A percentile compares a stretch with the other conserved stretches of the same genome.
These are phyloP conservation scores for Sanguinoderma infundibulare DNA, from an alignment of 1,284 basidiomycete species.

Conservation along the genomic window DNA sequence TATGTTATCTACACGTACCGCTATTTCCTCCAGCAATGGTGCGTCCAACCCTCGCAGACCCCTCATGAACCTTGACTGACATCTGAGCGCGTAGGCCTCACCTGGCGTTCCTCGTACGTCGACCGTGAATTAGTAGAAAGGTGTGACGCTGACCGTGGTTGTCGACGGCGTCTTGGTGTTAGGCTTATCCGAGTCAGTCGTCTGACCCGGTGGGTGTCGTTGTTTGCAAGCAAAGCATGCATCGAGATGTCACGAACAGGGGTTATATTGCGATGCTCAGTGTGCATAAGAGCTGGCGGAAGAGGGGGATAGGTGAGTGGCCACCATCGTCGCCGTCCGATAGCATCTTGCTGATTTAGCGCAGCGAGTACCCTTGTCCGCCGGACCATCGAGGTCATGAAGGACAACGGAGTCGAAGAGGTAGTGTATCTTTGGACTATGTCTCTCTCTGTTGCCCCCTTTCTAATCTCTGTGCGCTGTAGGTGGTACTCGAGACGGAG, in stretches of 20 bases:
- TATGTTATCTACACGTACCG: slow-evolving; percentile 95
- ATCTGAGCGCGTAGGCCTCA: slow-evolving; percentile 73
- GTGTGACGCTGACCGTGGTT: slow-evolving; percentile 8
- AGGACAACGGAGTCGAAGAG: slow-evolving; percentile 80
- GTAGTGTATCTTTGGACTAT: slow-evolving; percentile 43
- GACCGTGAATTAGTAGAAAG: background rate
- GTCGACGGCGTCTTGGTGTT: background rate
- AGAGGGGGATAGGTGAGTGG: slow-evolving; percentile 89
- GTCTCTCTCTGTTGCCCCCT: background rate
- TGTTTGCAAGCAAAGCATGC: slow-evolving; percentile 93
- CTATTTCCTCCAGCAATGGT: slow-evolving; percentile 96
- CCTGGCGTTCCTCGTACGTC: slow-evolving; percentile 86
- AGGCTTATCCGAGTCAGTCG: slow-evolving; percentile 66
- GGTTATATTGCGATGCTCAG: slow-evolving; percentile 99
- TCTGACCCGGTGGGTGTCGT: slow-evolving; percentile 84
- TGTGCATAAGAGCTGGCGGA: slow-evolving; percentile 80
- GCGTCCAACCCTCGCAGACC: slow-evolving; percentile 28
- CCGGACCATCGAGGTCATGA: slow-evolving; percentile 83
- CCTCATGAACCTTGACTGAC: slow-evolving; percentile 7
- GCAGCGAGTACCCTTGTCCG: slow-evolving; percentile 80
- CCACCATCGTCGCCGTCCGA: slow-evolving; percentile 5
- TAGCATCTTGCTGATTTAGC: slow-evolving; percentile 1
- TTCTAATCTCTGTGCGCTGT: slow-evolving; percentile 11
- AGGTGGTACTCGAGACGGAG: slow-evolving; percentile 98
- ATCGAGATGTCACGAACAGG: slow-evolving; percentile 77